Evolutionary conservation across 768 basidiomycete genomes (phyloP), one percentile per base, ranked within the genome.

Genomic region (Podaxis sp.): DNA sequence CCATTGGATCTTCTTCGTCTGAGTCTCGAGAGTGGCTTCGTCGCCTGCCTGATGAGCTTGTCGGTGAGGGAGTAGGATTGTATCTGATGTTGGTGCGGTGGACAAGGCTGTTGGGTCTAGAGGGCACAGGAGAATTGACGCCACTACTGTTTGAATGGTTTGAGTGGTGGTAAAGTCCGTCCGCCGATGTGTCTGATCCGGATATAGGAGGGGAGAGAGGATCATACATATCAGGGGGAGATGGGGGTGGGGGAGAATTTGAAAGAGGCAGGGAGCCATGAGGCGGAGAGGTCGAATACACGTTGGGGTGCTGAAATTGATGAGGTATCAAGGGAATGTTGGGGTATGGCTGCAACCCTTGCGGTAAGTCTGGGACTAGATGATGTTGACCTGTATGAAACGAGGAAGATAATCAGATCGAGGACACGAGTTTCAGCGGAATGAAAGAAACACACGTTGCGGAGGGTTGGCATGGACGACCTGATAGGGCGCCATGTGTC

Each of bases 161-260:
- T 64, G 89, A 89, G 70, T 83, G 83, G 77, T 89, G 87, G 81
- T 91, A 87, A 62, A 87, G 73, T 69, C 88, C 89, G 83, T 91
- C 90, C 67, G 81, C 89, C 70, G 91, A 92, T 72, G 89, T 90
- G 76, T 93, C 91, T 77, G 91, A 92, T 77, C 90, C 90, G 79
- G 90, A 92, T 71, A 91, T 80, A 76, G 88, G 89, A 72, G 91
- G 91, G 59, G 90, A 91, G 68, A 91, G 78, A 72, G 90, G 87
- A 77, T 90, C 89, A 75, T 92, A 91, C 76, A 89, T 83, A 77
- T 87, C 83, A 74, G 57, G 55, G 51, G 89, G 84, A 64, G 88
- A 88, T 66, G 87, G 83, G 68, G 86, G 86, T 70, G 90, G 87
- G 70, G 91, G 88, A 67, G 90, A 85, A 68, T 80, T 77, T 74